A percentile compares a stretch with the other conserved stretches of the same genome.
Evolutionary conservation across 2,329 filamentous ascomycete genomes (phyloP).

Genomic region (Talaromyces sp.): DNA sequence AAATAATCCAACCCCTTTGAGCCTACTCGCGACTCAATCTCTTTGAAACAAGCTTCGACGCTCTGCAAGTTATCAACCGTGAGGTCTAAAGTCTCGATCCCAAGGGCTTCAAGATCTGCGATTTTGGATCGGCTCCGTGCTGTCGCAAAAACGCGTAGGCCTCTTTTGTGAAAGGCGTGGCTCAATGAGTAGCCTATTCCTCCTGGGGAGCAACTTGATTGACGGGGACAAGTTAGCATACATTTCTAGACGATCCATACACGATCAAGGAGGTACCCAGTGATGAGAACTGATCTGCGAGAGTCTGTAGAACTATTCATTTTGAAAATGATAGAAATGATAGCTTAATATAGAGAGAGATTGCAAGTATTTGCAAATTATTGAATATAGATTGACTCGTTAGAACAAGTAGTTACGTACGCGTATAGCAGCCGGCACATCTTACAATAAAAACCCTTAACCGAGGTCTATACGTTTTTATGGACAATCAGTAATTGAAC

Average conservation of each 20-base stretch:
- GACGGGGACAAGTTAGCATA: not conserved
- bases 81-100: constrained; percentile 51
- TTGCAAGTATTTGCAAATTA: not conserved
- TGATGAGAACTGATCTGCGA: constrained; percentile 38
- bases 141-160: constrained; percentile 54
- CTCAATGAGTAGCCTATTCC: constrained; percentile 57
- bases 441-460: not conserved
- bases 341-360: not conserved
- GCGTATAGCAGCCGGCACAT: not conserved
- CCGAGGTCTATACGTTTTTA: not conserved
- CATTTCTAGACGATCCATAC: not conserved
- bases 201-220: constrained; percentile 44
- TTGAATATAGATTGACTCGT: not conserved
- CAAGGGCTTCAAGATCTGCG: constrained; percentile 43
- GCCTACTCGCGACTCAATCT: constrained; percentile 42
- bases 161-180: constrained; percentile 50
- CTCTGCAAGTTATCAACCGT: constrained; percentile 49
- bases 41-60: constrained; percentile 42
- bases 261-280: constrained; percentile 27
- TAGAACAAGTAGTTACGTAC: not conserved
- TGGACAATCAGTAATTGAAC: not conserved
- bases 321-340: not conserved
- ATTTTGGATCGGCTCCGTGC: constrained; percentile 49
- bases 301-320: constrained; percentile 25
- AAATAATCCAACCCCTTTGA: constrained; percentile 51